Evolutionary conservation across 2,329 filamentous ascomycete species (phyloP).

Genomic region (Xylogone sp.): DNA sequence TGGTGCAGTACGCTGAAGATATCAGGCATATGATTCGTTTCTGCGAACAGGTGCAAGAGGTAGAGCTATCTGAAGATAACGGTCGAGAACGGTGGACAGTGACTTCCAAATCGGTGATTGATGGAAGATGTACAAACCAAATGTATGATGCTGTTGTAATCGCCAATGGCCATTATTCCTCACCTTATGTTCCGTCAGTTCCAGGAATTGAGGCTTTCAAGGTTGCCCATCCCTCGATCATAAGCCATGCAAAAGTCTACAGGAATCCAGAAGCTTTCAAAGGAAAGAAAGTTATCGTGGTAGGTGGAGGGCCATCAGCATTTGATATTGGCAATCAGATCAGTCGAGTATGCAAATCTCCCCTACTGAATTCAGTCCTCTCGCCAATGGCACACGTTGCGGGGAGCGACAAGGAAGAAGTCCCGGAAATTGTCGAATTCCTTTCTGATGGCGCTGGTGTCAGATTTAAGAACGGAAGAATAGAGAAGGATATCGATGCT

Average conservation of each 20-base stretch:
- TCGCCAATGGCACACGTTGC: slow-evolving; percentile 32
- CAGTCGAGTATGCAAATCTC: slow-evolving; percentile 50
- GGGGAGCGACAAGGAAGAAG: slow-evolving; percentile 40
- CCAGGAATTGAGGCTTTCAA: slow-evolving; percentile 58
- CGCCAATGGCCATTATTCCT: slow-evolving; percentile 71
- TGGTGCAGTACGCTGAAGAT: slow-evolving; percentile 63
- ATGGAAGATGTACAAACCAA: slow-evolving; percentile 12
- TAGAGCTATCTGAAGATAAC: slow-evolving; percentile 34
- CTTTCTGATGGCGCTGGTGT: slow-evolving; percentile 53
- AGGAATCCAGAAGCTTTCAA: slow-evolving; percentile 59
- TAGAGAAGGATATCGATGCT: slow-evolving; percentile 67
- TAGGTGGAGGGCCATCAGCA: slow-evolving; percentile 82
- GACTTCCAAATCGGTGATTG: slow-evolving; percentile 20
- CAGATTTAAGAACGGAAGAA: slow-evolving; percentile 60
- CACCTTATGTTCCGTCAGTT: slow-evolving; percentile 63
- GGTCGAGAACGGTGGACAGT: slow-evolving; percentile 53
- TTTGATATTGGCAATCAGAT: slow-evolving; percentile 81
- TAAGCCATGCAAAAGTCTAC: slow-evolving; percentile 79
- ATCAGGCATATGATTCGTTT: slow-evolving; percentile 66
- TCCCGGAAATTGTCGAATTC: slow-evolving; percentile 56
- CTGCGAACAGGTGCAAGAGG: slow-evolving; percentile 63
- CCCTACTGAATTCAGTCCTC: slow-evolving; percentile 62
- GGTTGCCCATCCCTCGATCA: slow-evolving; percentile 50
- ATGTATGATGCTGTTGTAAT: slow-evolving; percentile 69
- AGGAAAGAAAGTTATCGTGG: slow-evolving; percentile 72